These are phyloP conservation scores for Capsicum baccatum DNA, from an alignment of 257 asterid species.

Conservation along the genomic window DNA sequence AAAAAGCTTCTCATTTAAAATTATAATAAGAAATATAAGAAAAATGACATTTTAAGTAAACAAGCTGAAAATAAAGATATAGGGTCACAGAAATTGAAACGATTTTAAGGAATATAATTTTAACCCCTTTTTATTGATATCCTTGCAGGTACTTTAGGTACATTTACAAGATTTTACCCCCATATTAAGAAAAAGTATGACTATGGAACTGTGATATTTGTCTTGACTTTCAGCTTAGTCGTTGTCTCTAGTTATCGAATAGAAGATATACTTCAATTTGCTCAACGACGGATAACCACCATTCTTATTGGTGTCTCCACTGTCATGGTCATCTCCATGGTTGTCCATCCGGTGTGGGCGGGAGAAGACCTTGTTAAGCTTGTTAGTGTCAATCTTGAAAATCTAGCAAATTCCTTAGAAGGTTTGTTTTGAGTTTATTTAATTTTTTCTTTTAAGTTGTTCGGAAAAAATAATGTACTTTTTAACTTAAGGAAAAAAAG, in stretches of 20 bases:
- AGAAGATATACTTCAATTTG: conserved; percentile 48
- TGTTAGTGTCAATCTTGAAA: conserved; percentile 52
- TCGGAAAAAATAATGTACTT: no score
- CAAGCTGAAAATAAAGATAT: no score
- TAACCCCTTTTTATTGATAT: background rate
- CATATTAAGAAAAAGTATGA: conserved; percentile 64
- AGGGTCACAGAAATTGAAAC: no score
- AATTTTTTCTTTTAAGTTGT: background rate
- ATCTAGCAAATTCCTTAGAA: conserved; percentile 60
- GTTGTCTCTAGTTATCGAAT: conserved; percentile 69
- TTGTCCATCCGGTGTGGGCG: conserved; percentile 80
- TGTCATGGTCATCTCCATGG: conserved; percentile 57
- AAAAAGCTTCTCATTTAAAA: background rate
- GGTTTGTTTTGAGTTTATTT: conserved; percentile 37
- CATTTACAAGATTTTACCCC: conserved; percentile 69
- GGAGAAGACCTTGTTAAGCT: conserved; percentile 70
- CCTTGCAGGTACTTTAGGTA: conserved; percentile 52
- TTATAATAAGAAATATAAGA: background rate
- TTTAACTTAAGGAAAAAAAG: no score
- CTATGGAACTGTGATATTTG: conserved; percentile 71
- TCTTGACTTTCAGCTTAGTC: conserved; percentile 68
- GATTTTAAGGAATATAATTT: no score
- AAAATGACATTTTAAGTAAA: background rate
- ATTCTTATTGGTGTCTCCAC: conserved; percentile 62
- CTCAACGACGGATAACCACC: conserved; percentile 62